A percentile compares a stretch with the other conserved stretches of the same genome.
phyloP scores from a whole-genome alignment of 2,329 filamentous ascomycete genomes.

The Sclerotinia borealis region DNA sequence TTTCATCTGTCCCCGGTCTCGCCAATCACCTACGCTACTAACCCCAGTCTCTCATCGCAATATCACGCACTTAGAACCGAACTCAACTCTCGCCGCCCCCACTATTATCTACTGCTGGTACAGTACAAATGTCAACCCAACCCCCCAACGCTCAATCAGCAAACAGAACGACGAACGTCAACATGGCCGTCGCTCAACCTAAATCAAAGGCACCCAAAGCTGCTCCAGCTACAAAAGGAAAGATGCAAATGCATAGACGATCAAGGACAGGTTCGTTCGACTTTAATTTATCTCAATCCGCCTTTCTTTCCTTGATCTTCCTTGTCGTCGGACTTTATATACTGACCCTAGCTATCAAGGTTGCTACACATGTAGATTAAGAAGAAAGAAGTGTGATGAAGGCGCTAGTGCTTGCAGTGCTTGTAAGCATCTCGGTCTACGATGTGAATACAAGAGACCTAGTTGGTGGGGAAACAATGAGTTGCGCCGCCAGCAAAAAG shows the following conservation, averaged over 20 bases:
- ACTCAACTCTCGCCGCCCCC: constrained; percentile 21
- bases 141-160: constrained; percentile 51
- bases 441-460: constrained; percentile 93
- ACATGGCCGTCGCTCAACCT: constrained; percentile 55
- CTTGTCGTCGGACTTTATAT: constrained; percentile 41
- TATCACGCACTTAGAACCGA: constrained; percentile 13
- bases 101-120: constrained; percentile 23
- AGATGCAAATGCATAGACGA: constrained; percentile 84
- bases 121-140: constrained; percentile 55
- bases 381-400: constrained; percentile 66
- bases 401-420: constrained; percentile 56
- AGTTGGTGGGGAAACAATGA: constrained; percentile 97
- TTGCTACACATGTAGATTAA: constrained; percentile 62
- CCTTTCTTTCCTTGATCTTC: constrained; percentile 39
- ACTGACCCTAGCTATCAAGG: constrained; percentile 37
- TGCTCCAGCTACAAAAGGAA: constrained; percentile 55
- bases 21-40: constrained; percentile 25
- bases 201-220: constrained; percentile 55
- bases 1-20: constrained; percentile 33
- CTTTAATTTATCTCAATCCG: constrained; percentile 34
- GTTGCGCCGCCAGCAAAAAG: constrained; percentile 78
- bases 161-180: constrained; percentile 30
- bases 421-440: constrained; percentile 66
- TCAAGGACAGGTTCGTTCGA: constrained; percentile 80
- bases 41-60: constrained; percentile 11